Evolutionary conservation across 768 basidiomycete species (phyloP).

Genomic region (Pleurotus platypus): DNA sequence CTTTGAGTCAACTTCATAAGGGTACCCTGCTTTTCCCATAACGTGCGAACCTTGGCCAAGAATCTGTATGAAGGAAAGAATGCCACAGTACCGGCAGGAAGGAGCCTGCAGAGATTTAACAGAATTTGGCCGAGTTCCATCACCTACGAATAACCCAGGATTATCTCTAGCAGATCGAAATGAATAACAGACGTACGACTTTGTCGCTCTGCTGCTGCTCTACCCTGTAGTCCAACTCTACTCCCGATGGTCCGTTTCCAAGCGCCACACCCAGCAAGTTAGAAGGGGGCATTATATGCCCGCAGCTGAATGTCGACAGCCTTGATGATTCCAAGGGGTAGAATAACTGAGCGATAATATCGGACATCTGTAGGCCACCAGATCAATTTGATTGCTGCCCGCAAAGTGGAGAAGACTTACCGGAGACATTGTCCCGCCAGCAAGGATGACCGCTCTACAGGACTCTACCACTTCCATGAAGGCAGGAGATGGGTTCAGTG

Average conservation of each 20-base stretch:
- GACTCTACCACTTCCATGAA: slow-evolving; percentile 82
- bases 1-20: slow-evolving; percentile 60
- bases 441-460: slow-evolving; percentile 83
- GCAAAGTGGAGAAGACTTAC: slow-evolving; percentile 36
- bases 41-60: slow-evolving; percentile 57
- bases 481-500: slow-evolving; percentile 85
- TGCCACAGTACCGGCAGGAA: slow-evolving; percentile 87
- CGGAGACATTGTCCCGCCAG: slow-evolving; percentile 99
- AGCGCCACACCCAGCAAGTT: slow-evolving; percentile 78
- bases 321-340: slow-evolving; percentile 54
- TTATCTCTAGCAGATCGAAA: too few species aligned
- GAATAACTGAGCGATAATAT: slow-evolving; percentile 81
- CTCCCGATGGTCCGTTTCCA: slow-evolving; percentile 69
- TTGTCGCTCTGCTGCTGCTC: slow-evolving; percentile 61
- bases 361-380: slow-evolving; percentile 69
- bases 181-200: slow-evolving; percentile 42
- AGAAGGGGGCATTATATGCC: slow-evolving; percentile 82
- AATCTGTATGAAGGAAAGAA: slow-evolving; percentile 94
- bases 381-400: neutral
- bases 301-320: slow-evolving; percentile 83
- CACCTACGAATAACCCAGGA: slow-evolving; percentile 38
- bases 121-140: slow-evolving; percentile 82
- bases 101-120: slow-evolving; percentile 71
- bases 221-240: slow-evolving; percentile 78
- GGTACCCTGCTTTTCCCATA: slow-evolving; percentile 64